These are phyloP conservation scores for Aspergillus pseudoterreus DNA, from an alignment of 2,329 filamentous ascomycete species.

Conservation along the genomic window DNA sequence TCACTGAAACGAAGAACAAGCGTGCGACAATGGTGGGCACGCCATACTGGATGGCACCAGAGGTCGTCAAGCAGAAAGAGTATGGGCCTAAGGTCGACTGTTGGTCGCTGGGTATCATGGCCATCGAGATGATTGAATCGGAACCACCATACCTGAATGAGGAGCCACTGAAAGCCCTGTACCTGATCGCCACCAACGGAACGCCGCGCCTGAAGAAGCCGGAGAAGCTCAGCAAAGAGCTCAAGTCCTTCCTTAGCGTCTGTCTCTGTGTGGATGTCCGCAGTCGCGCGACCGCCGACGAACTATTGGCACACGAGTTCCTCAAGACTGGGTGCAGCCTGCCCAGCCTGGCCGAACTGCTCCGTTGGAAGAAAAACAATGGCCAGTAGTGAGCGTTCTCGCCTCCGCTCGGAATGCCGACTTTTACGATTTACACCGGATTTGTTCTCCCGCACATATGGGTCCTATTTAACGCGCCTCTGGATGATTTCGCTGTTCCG, in stretches of 20 bases:
- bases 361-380: conserved; percentile 61
- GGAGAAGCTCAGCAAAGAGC: conserved; percentile 94
- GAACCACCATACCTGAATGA: conserved; percentile 98
- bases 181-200: conserved; percentile 96
- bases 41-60: conserved; percentile 99
- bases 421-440: conserved; percentile 19
- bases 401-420: background rate
- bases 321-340: conserved; percentile 85
- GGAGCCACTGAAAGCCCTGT: conserved; percentile 93
- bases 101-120: conserved; percentile 99
- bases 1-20: conserved; percentile 94
- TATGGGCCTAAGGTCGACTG: conserved; percentile 98
- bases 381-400: conserved; percentile 28
- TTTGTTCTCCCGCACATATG: conserved; percentile 29
- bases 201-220: conserved; percentile 97
- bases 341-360: conserved; percentile 75
- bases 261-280: conserved; percentile 97
- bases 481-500: conserved; percentile 21
- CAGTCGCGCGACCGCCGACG: conserved; percentile 84
- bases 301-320: conserved; percentile 90
- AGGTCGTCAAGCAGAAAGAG: conserved; percentile 99
- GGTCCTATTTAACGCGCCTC: conserved; percentile 25
- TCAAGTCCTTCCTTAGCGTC: conserved; percentile 94
- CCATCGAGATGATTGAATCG: conserved; percentile 99
- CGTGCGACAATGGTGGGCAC: conserved; percentile 99